phyloP scores from a whole-genome alignment of 805 yeast genomes.

The Huiozyma naganishii region DNA sequence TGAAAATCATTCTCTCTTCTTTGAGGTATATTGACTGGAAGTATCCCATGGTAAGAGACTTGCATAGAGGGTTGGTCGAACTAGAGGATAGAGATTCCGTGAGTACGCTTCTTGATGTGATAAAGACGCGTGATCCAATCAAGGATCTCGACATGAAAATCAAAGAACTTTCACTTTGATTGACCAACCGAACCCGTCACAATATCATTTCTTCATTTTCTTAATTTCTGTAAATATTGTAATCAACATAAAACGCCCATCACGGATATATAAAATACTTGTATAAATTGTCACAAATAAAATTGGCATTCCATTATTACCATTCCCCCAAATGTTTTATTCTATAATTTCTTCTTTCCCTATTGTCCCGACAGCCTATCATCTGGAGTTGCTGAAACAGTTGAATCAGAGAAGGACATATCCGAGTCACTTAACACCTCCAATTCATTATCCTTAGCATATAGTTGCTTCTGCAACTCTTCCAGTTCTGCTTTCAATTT shows the following conservation, averaged over 20 bases:
- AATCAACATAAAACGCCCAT: not conserved
- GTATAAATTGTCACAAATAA: not conserved
- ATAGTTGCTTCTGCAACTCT: slow-evolving; percentile 38
- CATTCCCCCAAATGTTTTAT: not conserved
- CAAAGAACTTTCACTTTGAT: slow-evolving; percentile 9
- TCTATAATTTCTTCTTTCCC: not conserved
- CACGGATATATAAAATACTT: slow-evolving; percentile 1
- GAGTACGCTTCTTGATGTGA: slow-evolving; percentile 22
- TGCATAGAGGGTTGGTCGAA: slow-evolving; percentile 31
- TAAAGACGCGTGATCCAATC: slow-evolving; percentile 21
- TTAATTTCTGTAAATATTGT: not conserved
- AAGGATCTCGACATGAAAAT: slow-evolving; percentile 13
- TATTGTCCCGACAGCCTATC: no score
- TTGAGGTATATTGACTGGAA: slow-evolving; percentile 64
- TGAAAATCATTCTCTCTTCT: slow-evolving; percentile 56
- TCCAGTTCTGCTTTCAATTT: slow-evolving; percentile 63
- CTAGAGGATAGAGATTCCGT: slow-evolving; percentile 35
- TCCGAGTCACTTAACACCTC: not conserved
- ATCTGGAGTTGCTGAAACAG: not conserved
- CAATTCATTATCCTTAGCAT: not conserved
- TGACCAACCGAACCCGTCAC: not conserved
- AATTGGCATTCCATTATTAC: not conserved
- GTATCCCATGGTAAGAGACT: slow-evolving; percentile 33
- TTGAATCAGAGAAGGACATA: not conserved
- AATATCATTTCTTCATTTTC: not conserved